These are phyloP conservation scores for Aspergillus sp. DNA, from an alignment of 2,329 filamentous ascomycete species.

Conservation along the genomic window DNA sequence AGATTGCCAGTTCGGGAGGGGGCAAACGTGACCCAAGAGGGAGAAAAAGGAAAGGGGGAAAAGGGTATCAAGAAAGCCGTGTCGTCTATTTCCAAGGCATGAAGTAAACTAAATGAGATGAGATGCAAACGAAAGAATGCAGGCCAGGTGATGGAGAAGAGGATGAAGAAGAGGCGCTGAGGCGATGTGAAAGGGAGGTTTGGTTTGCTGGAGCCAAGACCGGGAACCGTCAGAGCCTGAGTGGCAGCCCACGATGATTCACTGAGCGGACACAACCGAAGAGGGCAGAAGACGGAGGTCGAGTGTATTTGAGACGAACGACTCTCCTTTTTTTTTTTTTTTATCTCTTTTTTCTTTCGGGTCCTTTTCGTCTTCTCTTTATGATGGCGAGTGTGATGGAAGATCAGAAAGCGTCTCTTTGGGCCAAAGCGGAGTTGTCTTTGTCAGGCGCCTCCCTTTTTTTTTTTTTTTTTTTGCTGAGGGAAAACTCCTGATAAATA, in stretches of 20 bases:
- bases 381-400: too few species aligned
- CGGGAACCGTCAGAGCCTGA: constrained; percentile 9
- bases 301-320: too few species aligned
- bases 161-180: constrained; percentile 6
- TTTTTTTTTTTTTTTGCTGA: too few species aligned
- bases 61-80: neutral
- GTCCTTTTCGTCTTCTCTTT: too few species aligned
- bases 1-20: too few species aligned
- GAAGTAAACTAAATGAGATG: constrained; percentile 1
- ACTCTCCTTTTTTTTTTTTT: too few species aligned
- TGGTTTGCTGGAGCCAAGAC: constrained; percentile 13
- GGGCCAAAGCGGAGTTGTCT: too few species aligned
- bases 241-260: constrained; percentile 6
- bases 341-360: too few species aligned
- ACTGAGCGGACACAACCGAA: neutral
- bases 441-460: too few species aligned
- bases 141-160: constrained; percentile 4
- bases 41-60: constrained; percentile 2
- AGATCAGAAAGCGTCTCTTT: too few species aligned
- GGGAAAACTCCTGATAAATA: too few species aligned
- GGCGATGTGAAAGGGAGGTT: constrained; percentile 13
- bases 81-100: constrained; percentile 10
- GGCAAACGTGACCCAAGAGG: neutral
- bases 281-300: too few species aligned
- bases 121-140: constrained; percentile 3